Percentiles rank a stretch among this genome's conserved stretches.
These are phyloP conservation scores for Cystofilobasidium bisporidii DNA, from an alignment of 768 basidiomycete genomes.

Conservation along the genomic window DNA sequence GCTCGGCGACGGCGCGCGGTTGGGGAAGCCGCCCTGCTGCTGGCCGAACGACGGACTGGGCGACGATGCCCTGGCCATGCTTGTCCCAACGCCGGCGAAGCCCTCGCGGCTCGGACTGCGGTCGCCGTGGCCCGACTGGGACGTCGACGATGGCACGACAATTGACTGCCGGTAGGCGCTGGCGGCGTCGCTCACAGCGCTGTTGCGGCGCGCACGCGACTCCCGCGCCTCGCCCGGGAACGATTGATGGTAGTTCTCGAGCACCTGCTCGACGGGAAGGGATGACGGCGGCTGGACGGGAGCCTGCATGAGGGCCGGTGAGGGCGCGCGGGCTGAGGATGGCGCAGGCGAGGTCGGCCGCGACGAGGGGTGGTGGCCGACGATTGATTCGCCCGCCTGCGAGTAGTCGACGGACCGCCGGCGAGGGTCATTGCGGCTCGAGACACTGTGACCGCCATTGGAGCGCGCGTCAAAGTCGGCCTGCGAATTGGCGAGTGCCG, in stretches of 20 bases:
- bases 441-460: slow-evolving; percentile 20
- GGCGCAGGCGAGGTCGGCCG: slow-evolving; percentile 60
- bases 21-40: neutral
- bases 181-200: neutral
- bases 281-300: slow-evolving; percentile 39
- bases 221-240: slow-evolving; percentile 62
- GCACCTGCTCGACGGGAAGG: slow-evolving; percentile 60
- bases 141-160: slow-evolving; percentile 52
- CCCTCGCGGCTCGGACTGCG: slow-evolving; percentile 45
- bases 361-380: slow-evolving; percentile 67
- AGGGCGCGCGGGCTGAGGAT: slow-evolving; percentile 47
- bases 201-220: neutral
- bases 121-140: slow-evolving; percentile 47
- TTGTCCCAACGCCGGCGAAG: slow-evolving; percentile 20
- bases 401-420: slow-evolving; percentile 53
- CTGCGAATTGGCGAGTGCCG: slow-evolving; percentile 37
- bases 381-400: slow-evolving; percentile 63
- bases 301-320: slow-evolving; percentile 58
- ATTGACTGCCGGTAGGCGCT: neutral
- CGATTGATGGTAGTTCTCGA: slow-evolving; percentile 67
- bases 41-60: neutral
- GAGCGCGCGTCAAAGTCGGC: slow-evolving; percentile 42
- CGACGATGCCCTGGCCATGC: neutral
- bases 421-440: slow-evolving; percentile 14
- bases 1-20: slow-evolving; percentile 7